A percentile compares a stretch with the other conserved stretches of the same genome.
phyloP scores from a whole-genome alignment of 1,139 yeast species.

The Martiniozyma asiatica region DNA sequence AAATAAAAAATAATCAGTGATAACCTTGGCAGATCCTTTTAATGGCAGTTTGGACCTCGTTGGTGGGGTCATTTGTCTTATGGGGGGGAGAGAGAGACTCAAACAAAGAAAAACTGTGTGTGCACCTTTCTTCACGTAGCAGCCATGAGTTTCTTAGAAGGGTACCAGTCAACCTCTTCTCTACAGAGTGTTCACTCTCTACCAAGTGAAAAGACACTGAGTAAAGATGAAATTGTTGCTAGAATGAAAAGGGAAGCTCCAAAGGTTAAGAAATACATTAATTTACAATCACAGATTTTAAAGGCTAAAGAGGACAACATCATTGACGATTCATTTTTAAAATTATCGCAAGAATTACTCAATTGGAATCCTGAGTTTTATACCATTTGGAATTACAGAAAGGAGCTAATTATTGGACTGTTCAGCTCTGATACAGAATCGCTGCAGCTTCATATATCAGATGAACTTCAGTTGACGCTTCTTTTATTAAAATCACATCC shows the following conservation, averaged over 20 bases:
- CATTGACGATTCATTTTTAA: slow-evolving; percentile 33
- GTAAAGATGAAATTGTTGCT: slow-evolving; percentile 42
- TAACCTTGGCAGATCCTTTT: slow-evolving; percentile 67
- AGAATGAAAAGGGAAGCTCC: slow-evolving; percentile 44
- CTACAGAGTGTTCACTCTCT: slow-evolving; percentile 3
- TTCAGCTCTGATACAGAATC: too few relatives aligned
- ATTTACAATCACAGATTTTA: slow-evolving; percentile 33
- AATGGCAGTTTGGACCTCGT: slow-evolving; percentile 46
- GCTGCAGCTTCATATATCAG: too few relatives aligned
- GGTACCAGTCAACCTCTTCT: slow-evolving; percentile 7
- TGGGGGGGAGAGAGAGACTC: too few relatives aligned
- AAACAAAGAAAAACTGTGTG: too few relatives aligned
- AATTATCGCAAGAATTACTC: slow-evolving; percentile 45
- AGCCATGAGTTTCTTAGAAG: slow-evolving; percentile 11
- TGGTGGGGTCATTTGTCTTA: slow-evolving; percentile 16
- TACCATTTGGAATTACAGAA: slow-evolving; percentile 81
- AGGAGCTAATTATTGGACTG: slow-evolving; percentile 48
- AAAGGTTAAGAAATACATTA: slow-evolving; percentile 44
- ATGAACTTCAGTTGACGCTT: slow-evolving; percentile 49
- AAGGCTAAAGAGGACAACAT: slow-evolving; percentile 23
- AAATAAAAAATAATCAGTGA: slow-evolving; percentile 77
- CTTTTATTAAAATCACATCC: slow-evolving; percentile 55
- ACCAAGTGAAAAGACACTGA: background rate
- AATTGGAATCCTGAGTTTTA: slow-evolving; percentile 75
- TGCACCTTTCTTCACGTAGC: too few relatives aligned